A percentile compares a stretch with the other conserved stretches of the same genome.
Conservation (phyloP, 192 early-diverging fungal genomes). For the Allomyces javanicus region DNA sequence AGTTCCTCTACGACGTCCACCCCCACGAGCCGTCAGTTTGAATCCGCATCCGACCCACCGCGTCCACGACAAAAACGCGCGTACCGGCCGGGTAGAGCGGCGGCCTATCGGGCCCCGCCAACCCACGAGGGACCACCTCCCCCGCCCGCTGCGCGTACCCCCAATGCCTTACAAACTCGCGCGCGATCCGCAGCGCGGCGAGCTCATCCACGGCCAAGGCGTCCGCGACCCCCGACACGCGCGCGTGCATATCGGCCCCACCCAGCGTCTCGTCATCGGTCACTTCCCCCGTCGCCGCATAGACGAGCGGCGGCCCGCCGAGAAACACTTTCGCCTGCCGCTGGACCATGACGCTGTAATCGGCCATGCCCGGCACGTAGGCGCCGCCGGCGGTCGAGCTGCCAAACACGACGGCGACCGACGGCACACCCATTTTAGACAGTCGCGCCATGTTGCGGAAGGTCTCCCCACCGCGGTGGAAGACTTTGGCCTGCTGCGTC, state of each 20-base stretch:
- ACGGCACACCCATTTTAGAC: constrained; percentile 37
- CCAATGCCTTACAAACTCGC: constrained; percentile 32
- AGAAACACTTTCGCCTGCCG: constrained; percentile 45
- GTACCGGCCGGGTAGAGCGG: constrained; percentile 31
- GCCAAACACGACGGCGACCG: constrained; percentile 42
- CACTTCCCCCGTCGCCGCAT: constrained; percentile 48
- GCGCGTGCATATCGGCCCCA: constrained; percentile 49
- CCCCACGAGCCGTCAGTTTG: no score
- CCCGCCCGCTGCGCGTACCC: constrained; percentile 35
- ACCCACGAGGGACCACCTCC: constrained; percentile 20
- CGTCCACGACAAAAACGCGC: neutral
- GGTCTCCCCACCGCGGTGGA: constrained; percentile 39
- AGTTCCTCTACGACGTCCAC: constrained; percentile 21
- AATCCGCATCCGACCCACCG: no score
- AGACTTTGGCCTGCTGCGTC: constrained; percentile 41
- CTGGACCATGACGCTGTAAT: constrained; percentile 47
- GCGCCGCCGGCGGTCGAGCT: constrained; percentile 47
- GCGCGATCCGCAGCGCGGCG: constrained; percentile 39
- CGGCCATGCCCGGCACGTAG: constrained; percentile 41
- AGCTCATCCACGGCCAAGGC: constrained; percentile 37
- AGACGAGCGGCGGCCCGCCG: constrained; percentile 44
- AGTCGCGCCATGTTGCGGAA: constrained; percentile 34
- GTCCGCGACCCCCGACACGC: constrained; percentile 40
- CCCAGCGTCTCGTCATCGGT: constrained; percentile 41
- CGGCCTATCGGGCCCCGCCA: constrained; percentile 26